Base-by-base conservation (phyloP, 1,284 basidiomycete species). In the Irpex sp. region DNA sequence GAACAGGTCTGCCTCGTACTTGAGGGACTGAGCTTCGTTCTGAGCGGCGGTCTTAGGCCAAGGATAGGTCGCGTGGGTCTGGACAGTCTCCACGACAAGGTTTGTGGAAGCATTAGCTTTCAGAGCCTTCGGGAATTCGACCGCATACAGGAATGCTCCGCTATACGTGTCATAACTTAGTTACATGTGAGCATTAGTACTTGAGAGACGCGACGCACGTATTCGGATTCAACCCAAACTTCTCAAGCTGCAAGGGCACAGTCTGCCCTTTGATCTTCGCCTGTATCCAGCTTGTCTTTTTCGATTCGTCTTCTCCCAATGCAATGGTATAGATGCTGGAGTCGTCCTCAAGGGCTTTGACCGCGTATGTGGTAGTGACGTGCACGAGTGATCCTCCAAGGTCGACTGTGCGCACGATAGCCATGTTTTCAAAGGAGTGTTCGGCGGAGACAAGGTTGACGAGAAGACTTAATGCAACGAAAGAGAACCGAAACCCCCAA, bases 351-450 rank as follows among this genome's bases (percentile, higher is more conserved):
- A 90, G 80, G 56, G 91, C 85, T 75, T 88, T 92, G 72, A 93
- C 84, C 17, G 92, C 89, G 77, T 92, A 97, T 61, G 93, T 92
- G 57, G 95, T 96, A 57, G 88, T 91, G 78, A 94, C 86, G 76
- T 90, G 88, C 60, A 93, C 89, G 31, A 93, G 83, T 35, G 94
- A 83, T 64, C 95, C 95, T 49, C 91, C 93, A 49, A 97, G 89
- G 71, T 97, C 95, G 66, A 95, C 80, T 8, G 90, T 89, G 69
- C 93, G 89, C 21, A 94, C 90, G 66, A 97, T 83, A 63, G 89
- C 92, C 17, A 89, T 92, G 72, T 97, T 96, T 82, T 93, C 86
- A 77, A 91, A 97, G 4, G 87, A 82, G 65, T 76, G 75, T 64
- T 72, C 73, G 51, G 79, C 81, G 60, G 68, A 71, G 49, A 74